phyloP scores from a whole-genome alignment of 176 grass and related monocot genomes.

The Oryza meridionalis region DNA sequence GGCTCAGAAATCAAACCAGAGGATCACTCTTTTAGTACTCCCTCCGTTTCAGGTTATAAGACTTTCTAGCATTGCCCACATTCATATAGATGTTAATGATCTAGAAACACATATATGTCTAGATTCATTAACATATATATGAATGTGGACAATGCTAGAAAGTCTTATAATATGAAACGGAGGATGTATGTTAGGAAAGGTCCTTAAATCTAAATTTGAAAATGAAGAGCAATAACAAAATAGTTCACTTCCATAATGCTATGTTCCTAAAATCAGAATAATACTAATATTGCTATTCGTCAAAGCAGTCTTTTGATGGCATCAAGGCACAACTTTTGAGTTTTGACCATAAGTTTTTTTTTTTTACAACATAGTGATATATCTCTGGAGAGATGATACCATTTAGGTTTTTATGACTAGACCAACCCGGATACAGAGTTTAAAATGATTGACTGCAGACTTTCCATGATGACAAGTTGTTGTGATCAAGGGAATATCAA shows the following conservation, averaged over 20 bases:
- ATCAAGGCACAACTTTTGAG: conserved; percentile 2
- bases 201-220: not conserved
- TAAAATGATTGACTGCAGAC: not conserved
- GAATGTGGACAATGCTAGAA: too few relatives aligned
- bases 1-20: not conserved
- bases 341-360: not conserved
- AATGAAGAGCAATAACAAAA: conserved; percentile 18
- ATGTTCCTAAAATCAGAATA: conserved; percentile 8
- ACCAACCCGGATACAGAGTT: conserved; percentile 1
- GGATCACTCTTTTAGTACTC: not conserved
- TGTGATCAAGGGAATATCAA: conserved; percentile 4
- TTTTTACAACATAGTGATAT: conserved; percentile 4
- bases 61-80: too few relatives aligned
- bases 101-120: too few relatives aligned
- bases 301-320: not conserved
- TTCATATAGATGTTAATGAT: too few relatives aligned
- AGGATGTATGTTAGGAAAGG: not conserved
- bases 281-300: not conserved
- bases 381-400: not conserved
- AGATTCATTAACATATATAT: too few relatives aligned
- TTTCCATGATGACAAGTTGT: not conserved
- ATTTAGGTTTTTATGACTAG: not conserved
- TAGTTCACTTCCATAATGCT: conserved; percentile 7
- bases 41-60: too few relatives aligned
- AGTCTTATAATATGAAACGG: too few relatives aligned